Evolutionary conservation across 352 stramenopile genomes (phyloP).

Genomic region (Phytophthora kernoviae): DNA sequence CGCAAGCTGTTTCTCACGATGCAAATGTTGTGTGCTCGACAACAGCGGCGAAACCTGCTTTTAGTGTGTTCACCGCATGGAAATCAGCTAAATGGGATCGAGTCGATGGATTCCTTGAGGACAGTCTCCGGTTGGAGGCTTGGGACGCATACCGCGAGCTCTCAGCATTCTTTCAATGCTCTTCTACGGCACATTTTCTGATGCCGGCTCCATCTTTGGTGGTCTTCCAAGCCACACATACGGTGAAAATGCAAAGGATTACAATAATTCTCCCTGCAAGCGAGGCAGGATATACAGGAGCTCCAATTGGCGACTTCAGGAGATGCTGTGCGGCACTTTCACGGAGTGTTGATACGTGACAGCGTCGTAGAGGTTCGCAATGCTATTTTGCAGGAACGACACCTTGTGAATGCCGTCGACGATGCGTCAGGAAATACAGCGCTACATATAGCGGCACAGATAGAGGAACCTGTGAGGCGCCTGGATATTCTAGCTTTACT

Average conservation of each 20-base stretch:
- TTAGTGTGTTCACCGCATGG: slow-evolving; percentile 60
- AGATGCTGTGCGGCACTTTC: slow-evolving; percentile 48
- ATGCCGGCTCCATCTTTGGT: slow-evolving; percentile 61
- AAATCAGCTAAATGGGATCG: slow-evolving; percentile 71
- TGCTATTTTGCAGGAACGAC: slow-evolving; percentile 42
- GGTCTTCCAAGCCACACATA: slow-evolving; percentile 38
- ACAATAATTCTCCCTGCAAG: background rate
- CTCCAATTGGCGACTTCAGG: slow-evolving; percentile 13
- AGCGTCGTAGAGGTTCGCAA: slow-evolving; percentile 68
- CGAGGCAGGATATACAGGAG: slow-evolving; percentile 18
- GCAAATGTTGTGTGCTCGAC: slow-evolving; percentile 40
- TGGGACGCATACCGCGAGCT: slow-evolving; percentile 67
- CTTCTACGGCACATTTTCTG: slow-evolving; percentile 65
- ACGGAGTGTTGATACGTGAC: slow-evolving; percentile 43
- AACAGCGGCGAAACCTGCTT: slow-evolving; percentile 47
- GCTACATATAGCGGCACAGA: slow-evolving; percentile 56
- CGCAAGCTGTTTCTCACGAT: slow-evolving; percentile 58
- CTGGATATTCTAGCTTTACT: slow-evolving; percentile 53
- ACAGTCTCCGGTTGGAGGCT: slow-evolving; percentile 53
- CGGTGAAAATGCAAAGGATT: slow-evolving; percentile 2
- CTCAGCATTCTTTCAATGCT: slow-evolving; percentile 57
- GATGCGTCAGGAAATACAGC: slow-evolving; percentile 56
- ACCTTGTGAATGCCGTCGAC: slow-evolving; percentile 66
- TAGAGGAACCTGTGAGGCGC: slow-evolving; percentile 54
- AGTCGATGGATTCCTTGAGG: slow-evolving; percentile 60